Evolutionary conservation across 352 stramenopile genomes (phyloP).

Genomic region (Pythium aphanidermatum): DNA sequence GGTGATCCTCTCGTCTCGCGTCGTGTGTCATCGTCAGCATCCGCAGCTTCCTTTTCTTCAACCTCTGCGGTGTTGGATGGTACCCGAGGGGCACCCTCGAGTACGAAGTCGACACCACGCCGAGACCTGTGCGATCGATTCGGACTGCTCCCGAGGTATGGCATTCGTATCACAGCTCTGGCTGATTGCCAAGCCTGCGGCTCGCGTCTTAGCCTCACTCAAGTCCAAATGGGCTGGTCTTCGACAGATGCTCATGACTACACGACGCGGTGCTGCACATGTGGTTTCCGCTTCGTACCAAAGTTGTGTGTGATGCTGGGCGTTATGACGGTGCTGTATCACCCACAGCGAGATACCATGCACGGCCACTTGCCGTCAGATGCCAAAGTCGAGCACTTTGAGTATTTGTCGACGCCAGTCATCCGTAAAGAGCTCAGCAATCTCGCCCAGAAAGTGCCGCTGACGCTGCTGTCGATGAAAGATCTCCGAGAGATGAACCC

Average conservation of each 20-base stretch:
- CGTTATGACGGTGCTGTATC: slow-evolving; percentile 24
- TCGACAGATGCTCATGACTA: slow-evolving; percentile 32
- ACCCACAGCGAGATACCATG: not conserved
- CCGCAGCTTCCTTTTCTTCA: slow-evolving; percentile 3
- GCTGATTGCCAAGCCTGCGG: slow-evolving; percentile 33
- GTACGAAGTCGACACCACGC: slow-evolving; percentile 15
- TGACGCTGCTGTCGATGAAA: slow-evolving; percentile 33
- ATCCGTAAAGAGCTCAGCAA: slow-evolving; percentile 41
- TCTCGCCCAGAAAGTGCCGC: slow-evolving; percentile 27
- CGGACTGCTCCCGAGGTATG: slow-evolving; percentile 25
- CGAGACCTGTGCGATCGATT: slow-evolving; percentile 47
- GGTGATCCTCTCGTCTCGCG: not conserved
- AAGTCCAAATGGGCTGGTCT: slow-evolving; percentile 32
- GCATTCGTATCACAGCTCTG: slow-evolving; percentile 34
- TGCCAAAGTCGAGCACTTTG: slow-evolving; percentile 28
- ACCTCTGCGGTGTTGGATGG: slow-evolving; percentile 12
- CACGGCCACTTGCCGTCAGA: slow-evolving; percentile 5
- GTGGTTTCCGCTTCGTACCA: slow-evolving; percentile 27
- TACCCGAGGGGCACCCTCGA: not conserved
- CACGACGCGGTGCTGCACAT: slow-evolving; percentile 28
- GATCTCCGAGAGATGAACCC: slow-evolving; percentile 29
- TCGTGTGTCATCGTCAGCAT: slow-evolving; percentile 4
- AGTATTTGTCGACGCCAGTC: slow-evolving; percentile 38
- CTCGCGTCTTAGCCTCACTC: slow-evolving; percentile 21
- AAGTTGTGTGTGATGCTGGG: slow-evolving; percentile 31